A percentile compares a stretch with the other conserved stretches of the same genome.
These are phyloP conservation scores for Cyberlindnera saturnus DNA, from an alignment of 805 yeast genomes.

Conservation along the genomic window DNA sequence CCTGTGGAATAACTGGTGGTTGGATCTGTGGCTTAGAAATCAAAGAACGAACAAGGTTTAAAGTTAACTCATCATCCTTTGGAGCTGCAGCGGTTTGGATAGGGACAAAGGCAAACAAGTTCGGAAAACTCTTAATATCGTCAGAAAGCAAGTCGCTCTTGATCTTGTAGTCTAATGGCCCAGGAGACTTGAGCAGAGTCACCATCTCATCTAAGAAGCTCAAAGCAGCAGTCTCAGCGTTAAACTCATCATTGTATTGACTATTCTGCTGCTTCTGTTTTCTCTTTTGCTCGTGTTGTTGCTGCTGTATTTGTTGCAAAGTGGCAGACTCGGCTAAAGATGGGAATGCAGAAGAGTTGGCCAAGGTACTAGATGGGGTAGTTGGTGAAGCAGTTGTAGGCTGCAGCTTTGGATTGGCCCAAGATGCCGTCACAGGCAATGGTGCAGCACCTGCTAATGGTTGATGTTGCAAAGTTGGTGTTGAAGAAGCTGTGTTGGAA, in stretches of 20 bases:
- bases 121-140: neutral
- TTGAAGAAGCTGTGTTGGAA: constrained; percentile 5
- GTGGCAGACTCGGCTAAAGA: constrained; percentile 42
- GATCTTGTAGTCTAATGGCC: constrained; percentile 4
- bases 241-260: constrained; percentile 20
- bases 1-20: neutral
- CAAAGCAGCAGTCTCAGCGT: constrained; percentile 40
- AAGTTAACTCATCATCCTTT: constrained; percentile 24
- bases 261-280: constrained; percentile 20
- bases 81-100: neutral
- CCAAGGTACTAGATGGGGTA: constrained; percentile 34
- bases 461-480: constrained; percentile 6
- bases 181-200: constrained; percentile 33
- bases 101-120: constrained; percentile 5
- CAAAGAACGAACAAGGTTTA: constrained; percentile 31
- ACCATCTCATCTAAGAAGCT: constrained; percentile 44
- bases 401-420: constrained; percentile 37
- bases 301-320: constrained; percentile 27
- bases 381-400: constrained; percentile 13
- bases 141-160: constrained; percentile 2
- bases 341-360: constrained; percentile 53
- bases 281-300: constrained; percentile 18
- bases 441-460: constrained; percentile 34
- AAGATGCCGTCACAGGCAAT: constrained; percentile 67
- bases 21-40: constrained; percentile 25